Conservation (phyloP, 225 moss, liverwort and hornwort species). For the Rhytidiadelphus loreus region DNA sequence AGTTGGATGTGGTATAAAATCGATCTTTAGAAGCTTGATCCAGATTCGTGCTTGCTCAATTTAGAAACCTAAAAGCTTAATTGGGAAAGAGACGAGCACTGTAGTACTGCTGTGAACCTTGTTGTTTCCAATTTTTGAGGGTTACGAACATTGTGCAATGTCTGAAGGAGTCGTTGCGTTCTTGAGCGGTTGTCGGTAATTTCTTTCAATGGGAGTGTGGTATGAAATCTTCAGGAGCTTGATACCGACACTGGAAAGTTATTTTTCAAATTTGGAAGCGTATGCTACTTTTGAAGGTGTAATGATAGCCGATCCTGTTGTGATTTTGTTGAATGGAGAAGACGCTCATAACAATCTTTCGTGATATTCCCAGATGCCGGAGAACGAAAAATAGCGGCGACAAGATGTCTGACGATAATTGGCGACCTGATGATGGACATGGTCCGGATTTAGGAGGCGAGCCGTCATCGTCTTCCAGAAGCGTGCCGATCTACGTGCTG, state of each 20-base stretch:
- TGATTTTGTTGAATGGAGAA: background rate
- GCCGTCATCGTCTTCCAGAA: background rate
- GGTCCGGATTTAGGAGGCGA: background rate
- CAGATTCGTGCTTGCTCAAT: background rate
- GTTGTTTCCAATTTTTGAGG: background rate
- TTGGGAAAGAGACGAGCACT: background rate
- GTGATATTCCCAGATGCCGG: background rate
- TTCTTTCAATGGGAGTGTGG: background rate
- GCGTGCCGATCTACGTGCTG: conserved; percentile 23
- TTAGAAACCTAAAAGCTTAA: background rate
- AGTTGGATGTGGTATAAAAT: background rate
- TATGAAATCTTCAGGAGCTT: background rate
- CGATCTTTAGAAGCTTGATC: background rate
- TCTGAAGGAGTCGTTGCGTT: background rate
- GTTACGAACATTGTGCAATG: background rate
- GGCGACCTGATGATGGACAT: background rate
- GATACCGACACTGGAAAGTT: background rate
- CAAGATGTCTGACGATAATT: background rate
- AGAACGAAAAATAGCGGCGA: background rate
- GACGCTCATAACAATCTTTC: background rate
- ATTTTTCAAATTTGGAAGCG: background rate
- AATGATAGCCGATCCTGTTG: background rate
- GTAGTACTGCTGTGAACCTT: background rate
- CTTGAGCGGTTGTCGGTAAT: background rate
- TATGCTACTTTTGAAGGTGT: background rate